Percentiles rank a stretch among this genome's conserved stretches.
Conservation (phyloP, 768 basidiomycete species). For the Mycena chlorophos region DNA sequence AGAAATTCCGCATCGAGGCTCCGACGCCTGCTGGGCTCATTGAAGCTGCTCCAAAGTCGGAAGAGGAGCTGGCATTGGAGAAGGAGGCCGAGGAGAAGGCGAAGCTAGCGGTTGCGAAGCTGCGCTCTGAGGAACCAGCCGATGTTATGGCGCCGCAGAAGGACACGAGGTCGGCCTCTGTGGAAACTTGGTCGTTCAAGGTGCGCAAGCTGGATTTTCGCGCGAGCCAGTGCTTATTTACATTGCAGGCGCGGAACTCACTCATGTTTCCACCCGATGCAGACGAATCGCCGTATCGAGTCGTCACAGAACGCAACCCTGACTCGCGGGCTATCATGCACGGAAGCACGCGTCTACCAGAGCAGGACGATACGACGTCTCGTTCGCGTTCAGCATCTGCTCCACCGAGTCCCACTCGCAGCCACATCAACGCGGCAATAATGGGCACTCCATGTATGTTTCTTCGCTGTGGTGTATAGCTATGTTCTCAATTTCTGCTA, state of each 20-base stretch:
- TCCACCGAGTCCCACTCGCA: constrained; percentile 88
- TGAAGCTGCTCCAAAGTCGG: constrained; percentile 33
- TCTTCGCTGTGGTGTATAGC: constrained; percentile 1
- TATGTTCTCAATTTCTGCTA: neutral
- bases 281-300: constrained; percentile 76
- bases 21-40: constrained; percentile 59
- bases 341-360: constrained; percentile 76
- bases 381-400: constrained; percentile 47
- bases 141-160: constrained; percentile 84
- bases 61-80: constrained; percentile 26
- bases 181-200: constrained; percentile 85
- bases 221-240: neutral
- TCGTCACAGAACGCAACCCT: constrained; percentile 32
- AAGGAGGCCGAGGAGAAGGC: constrained; percentile 29
- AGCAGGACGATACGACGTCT: constrained; percentile 58
- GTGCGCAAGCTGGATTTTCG: constrained; percentile 34
- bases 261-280: constrained; percentile 96
- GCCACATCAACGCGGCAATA: constrained; percentile 90
- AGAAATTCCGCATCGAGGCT: constrained; percentile 64
- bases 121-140: constrained; percentile 17
- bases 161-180: constrained; percentile 68
- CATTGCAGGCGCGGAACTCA: constrained; percentile 78
- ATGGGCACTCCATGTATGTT: constrained; percentile 86
- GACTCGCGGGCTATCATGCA: constrained; percentile 72
- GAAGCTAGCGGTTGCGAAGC: constrained; percentile 11